Conservation (phyloP, 2,329 filamentous ascomycete species). For the Fusarium sambucinum region DNA sequence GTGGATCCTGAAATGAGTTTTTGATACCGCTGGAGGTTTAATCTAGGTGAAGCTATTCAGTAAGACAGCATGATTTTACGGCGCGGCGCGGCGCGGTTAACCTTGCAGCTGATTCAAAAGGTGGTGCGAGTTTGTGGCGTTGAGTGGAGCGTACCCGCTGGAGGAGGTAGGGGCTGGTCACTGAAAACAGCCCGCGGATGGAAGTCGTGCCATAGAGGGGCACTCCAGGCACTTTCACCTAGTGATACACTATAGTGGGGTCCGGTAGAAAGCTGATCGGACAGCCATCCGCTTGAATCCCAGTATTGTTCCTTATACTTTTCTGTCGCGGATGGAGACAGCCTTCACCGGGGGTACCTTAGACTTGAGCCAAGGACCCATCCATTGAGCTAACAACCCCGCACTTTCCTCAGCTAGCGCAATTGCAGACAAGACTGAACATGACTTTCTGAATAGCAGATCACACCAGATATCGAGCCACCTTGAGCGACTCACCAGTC, state of each 20-base stretch:
- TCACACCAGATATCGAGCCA: conserved; percentile 37
- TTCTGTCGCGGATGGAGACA: background rate
- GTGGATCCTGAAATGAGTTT: conserved; percentile 34
- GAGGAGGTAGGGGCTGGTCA: conserved; percentile 18
- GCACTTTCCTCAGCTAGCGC: conserved; percentile 36
- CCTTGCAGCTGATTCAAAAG: conserved; percentile 13
- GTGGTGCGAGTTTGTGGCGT: conserved; percentile 38
- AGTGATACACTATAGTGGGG: conserved; percentile 27
- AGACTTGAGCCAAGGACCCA: conserved; percentile 25
- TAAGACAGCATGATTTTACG: conserved; percentile 36
- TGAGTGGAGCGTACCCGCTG: conserved; percentile 31
- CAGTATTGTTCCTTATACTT: conserved; percentile 29
- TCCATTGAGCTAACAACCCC: conserved; percentile 32
- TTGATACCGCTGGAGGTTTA: conserved; percentile 20
- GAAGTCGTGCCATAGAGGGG: conserved; percentile 23
- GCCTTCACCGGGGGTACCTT: conserved; percentile 11
- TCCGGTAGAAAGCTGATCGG: conserved; percentile 31
- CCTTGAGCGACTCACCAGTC: conserved; percentile 28
- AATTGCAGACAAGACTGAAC: conserved; percentile 24
- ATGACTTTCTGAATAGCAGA: conserved; percentile 35
- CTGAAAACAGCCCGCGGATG: conserved; percentile 32
- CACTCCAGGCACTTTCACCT: conserved; percentile 15
- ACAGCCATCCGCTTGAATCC: conserved; percentile 22
- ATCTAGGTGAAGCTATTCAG: conserved; percentile 43
- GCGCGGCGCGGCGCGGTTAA: conserved; percentile 22